These are phyloP conservation scores for Tanacetum coccineum DNA, from an alignment of 129 eudicot genomes.

Conservation along the genomic window DNA sequence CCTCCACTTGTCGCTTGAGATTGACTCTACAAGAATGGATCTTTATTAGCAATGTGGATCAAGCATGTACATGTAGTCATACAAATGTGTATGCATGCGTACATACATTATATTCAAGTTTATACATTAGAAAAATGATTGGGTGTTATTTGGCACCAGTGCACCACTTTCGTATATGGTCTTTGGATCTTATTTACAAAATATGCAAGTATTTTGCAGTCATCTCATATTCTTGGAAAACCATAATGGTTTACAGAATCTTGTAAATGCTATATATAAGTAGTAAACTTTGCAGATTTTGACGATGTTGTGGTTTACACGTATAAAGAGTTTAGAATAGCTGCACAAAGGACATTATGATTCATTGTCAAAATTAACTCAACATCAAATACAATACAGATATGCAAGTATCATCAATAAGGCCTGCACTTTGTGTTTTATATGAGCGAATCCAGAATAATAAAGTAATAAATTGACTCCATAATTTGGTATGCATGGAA, in stretches of 20 bases:
- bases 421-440: too few relatives aligned
- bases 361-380: background rate
- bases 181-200: background rate
- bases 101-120: background rate
- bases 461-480: too few relatives aligned
- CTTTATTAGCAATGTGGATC: conserved; percentile 11
- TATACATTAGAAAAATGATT: background rate
- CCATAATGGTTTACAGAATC: background rate
- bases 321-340: background rate
- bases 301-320: background rate
- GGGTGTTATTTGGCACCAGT: background rate
- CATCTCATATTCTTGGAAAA: background rate
- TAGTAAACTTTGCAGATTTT: background rate
- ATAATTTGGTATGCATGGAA: too few relatives aligned
- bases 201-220: background rate
- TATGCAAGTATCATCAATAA: too few relatives aligned
- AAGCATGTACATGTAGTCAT: conserved; percentile 3
- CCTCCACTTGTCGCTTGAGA: conserved; percentile 71
- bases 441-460: too few relatives aligned
- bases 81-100: background rate
- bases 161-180: background rate
- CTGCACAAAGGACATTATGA: background rate
- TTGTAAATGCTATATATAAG: background rate
- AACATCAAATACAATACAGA: background rate
- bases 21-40: conserved; percentile 46